A percentile compares a stretch with the other conserved stretches of the same genome.
These are phyloP conservation scores for Gonapodya prolifera DNA, from an alignment of 192 early-diverging fungal genomes.

Conservation along the genomic window DNA sequence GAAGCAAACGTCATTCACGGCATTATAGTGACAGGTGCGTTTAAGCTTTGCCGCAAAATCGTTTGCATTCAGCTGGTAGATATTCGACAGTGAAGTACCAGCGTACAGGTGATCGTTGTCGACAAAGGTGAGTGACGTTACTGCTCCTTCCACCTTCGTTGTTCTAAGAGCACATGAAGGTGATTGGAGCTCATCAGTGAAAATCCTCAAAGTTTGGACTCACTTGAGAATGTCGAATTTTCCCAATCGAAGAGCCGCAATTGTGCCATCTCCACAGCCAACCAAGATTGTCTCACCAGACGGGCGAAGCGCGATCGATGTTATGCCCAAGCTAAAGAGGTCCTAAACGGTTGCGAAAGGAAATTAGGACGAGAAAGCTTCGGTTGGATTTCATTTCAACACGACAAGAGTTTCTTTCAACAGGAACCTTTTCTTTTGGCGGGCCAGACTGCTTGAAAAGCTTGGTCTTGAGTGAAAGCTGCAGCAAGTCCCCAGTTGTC, in stretches of 20 bases:
- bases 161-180: not conserved
- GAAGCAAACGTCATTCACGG: constrained; percentile 39
- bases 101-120: constrained; percentile 22
- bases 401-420: not conserved
- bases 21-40: constrained; percentile 35
- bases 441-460: constrained; percentile 43
- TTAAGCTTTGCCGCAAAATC: constrained; percentile 24
- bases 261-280: constrained; percentile 41
- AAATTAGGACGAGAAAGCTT: too few species aligned
- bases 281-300: constrained; percentile 25
- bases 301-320: constrained; percentile 27
- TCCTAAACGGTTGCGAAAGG: constrained; percentile 19
- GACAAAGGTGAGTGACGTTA: constrained; percentile 39
- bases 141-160: constrained; percentile 40
- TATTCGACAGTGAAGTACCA: constrained; percentile 37
- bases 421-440: constrained; percentile 36
- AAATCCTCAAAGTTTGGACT: constrained; percentile 1
- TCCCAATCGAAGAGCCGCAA: constrained; percentile 30
- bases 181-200: not conserved
- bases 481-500: constrained; percentile 40
- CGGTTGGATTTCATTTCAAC: too few species aligned
- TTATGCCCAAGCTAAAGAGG: constrained; percentile 35
- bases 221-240: constrained; percentile 40
- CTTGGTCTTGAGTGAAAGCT: constrained; percentile 30
- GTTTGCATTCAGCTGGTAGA: constrained; percentile 26